Base-by-base conservation (phyloP, 179 eudicot species). In the Dionaea muscipula region DNA sequence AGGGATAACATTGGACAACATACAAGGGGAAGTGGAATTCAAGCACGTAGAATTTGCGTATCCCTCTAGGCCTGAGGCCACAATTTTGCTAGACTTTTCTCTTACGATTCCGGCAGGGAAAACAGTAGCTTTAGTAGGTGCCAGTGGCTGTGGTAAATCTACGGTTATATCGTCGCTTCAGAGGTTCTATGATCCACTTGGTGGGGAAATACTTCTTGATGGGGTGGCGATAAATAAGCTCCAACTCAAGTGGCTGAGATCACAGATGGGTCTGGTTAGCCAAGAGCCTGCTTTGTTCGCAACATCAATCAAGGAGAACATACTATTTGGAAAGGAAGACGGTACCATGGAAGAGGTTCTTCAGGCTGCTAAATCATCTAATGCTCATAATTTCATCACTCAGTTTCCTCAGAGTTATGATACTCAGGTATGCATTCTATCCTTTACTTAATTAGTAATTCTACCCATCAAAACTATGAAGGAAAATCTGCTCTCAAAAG, bases 101-200 rank as follows among this genome's bases (percentile, higher is more conserved):
- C 74, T 81, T 4, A 63, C 48, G 55, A 59, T 81, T 9, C 62
- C 65, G 46, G 75, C 78, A 23, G 78, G 81, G 17, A 68, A 68
- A 43, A 81, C 81, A 0, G 62, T 75, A 1, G 86, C 81, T 2
- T 63, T 81, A 37, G 86, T 81, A 11, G 86, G 86, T 18, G 68
- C 78, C 13, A 81, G 83, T 65, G 86, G 86, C 17, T 78, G 81
- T 8, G 83, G 86, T 12, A 81, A 81, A 59, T 81, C 86, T 2
- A 81, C 83, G 6, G 16, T 75, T 27, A 68, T 72, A 18, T 56
- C 82, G 26, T 64, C 78, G 53, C 75, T 81, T 0, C 78, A 81
- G 50, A 65, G 86, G 53, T 81, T 81, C 57, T 81, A 75, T 38
- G 76, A 78, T 25, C 83, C 83, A 0, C 25, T 63, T 20, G 52